phyloP scores from a whole-genome alignment of 1,284 basidiomycete species.

The Thecaphora thlaspeos region DNA sequence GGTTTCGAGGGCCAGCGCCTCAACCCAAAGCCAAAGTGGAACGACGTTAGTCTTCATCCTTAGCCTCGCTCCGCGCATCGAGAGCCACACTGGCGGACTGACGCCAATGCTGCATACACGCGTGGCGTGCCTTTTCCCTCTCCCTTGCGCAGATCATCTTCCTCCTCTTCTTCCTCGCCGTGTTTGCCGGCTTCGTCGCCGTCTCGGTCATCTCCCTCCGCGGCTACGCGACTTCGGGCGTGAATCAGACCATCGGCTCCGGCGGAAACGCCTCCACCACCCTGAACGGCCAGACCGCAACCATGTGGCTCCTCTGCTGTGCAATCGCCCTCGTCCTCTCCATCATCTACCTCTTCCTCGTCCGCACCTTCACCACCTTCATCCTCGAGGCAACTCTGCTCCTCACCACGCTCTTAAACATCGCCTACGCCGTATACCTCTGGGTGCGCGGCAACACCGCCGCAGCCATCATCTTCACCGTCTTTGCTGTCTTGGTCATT shows the following conservation, averaged over 20 bases:
- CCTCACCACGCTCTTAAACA: constrained; percentile 38
- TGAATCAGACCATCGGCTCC: constrained; percentile 28
- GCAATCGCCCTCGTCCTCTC: constrained; percentile 66
- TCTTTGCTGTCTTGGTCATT: constrained; percentile 50
- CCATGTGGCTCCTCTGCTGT: constrained; percentile 70
- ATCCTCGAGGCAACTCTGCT: constrained; percentile 48
- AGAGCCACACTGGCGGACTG: too few species aligned
- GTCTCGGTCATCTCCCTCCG: constrained; percentile 58
- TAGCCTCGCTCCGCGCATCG: too few species aligned
- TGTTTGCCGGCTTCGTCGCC: constrained; percentile 57
- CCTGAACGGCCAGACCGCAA: constrained; percentile 68
- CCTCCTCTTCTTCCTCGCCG: constrained; percentile 56
- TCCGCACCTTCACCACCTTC: constrained; percentile 72
- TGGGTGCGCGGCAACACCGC: constrained; percentile 40
- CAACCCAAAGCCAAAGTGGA: constrained; percentile 45
- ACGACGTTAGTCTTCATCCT: constrained; percentile 23
- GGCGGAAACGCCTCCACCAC: constrained; percentile 73
- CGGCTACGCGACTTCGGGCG: constrained; percentile 20
- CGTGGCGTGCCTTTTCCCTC: too few species aligned
- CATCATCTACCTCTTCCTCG: constrained; percentile 63
- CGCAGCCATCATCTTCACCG: constrained; percentile 49
- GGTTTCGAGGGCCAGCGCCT: constrained; percentile 46
- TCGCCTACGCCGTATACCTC: constrained; percentile 41
- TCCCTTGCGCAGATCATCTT: constrained; percentile 44
- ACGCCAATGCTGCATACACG: too few species aligned